These are phyloP conservation scores for Mucor lusitanicus DNA, from an alignment of 371 early-diverging fungal genomes.

Conservation along the genomic window DNA sequence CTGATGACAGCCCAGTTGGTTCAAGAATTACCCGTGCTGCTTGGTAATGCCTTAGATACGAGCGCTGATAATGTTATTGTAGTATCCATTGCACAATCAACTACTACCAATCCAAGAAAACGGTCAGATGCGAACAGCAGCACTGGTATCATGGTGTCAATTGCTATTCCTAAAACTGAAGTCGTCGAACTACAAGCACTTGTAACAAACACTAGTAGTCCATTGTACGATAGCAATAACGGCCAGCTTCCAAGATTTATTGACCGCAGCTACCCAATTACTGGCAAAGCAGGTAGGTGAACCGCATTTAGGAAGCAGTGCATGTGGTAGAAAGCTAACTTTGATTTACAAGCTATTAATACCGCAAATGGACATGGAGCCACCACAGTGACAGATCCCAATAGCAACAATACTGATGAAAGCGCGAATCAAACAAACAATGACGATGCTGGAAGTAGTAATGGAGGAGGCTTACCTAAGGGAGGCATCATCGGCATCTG, in stretches of 20 bases:
- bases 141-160: constrained; percentile 33
- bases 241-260: constrained; percentile 42
- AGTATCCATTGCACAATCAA: constrained; percentile 30
- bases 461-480: constrained; percentile 27
- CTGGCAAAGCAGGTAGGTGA: background rate
- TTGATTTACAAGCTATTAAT: background rate
- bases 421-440: background rate
- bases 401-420: background rate
- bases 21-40: constrained; percentile 33
- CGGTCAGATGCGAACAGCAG: background rate
- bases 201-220: constrained; percentile 15
- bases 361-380: background rate
- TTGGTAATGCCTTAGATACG: constrained; percentile 27
- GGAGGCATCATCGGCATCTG: constrained; percentile 44
- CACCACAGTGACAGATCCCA: background rate
- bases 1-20: constrained; percentile 46
- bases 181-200: constrained; percentile 21
- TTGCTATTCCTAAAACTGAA: constrained; percentile 33
- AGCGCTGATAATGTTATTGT: constrained; percentile 44
- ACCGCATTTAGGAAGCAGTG: background rate
- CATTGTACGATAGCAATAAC: constrained; percentile 29
- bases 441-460: background rate
- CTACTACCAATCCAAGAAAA: constrained; percentile 4
- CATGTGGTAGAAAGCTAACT: background rate
- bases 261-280: constrained; percentile 29